Evolutionary conservation across 169 alveolate genomes (phyloP), one percentile per base, ranked within the genome.

Genomic region (Cytauxzoon felis): DNA sequence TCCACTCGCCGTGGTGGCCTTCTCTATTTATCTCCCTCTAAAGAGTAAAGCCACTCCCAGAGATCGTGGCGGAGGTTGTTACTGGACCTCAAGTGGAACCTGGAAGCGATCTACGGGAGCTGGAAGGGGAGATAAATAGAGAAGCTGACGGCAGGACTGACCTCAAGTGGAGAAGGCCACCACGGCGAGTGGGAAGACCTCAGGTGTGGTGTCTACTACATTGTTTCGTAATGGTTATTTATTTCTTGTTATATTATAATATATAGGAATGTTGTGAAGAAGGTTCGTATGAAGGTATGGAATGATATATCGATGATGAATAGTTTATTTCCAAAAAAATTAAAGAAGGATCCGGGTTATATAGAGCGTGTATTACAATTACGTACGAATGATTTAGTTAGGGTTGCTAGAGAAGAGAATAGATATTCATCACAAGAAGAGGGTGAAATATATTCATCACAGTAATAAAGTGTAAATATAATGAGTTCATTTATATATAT

Each of bases 211-310:
- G 16, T 23, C 7, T 8, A 43, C 19, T 41, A 8, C 2, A 30
- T 18, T 29, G 1, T 2, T 7, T 29, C 2, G 32, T 48, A 7
- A 62, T 40, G 24, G 16, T 7, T 19, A 30, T 45, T 4, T 30
- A 62, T 61, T 13, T 52, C 64, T 38, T 38, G 13, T 38, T 38
- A 13, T 38, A 13, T 38, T 13, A 13, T 38, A 13, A 38, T 13
- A 38, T n/a, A 13, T 5, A 66, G 50, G 48, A 30, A 34, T 29
- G 26, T 23, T 18, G 48, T 58, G 8, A 13, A 64, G 1, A 27
- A 19, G 11, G 58, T 56, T 11, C 70, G 67, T 23, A 47, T 72
- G 78, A 50, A 62, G 23, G 66, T 61, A 60, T 72, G 82, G 82
- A 60, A 33, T 24, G 24, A 21, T 8, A 67, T 69, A 18, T 72